phyloP scores from a whole-genome alignment of 2,329 filamentous ascomycete species.

The Diplodia seriata region DNA sequence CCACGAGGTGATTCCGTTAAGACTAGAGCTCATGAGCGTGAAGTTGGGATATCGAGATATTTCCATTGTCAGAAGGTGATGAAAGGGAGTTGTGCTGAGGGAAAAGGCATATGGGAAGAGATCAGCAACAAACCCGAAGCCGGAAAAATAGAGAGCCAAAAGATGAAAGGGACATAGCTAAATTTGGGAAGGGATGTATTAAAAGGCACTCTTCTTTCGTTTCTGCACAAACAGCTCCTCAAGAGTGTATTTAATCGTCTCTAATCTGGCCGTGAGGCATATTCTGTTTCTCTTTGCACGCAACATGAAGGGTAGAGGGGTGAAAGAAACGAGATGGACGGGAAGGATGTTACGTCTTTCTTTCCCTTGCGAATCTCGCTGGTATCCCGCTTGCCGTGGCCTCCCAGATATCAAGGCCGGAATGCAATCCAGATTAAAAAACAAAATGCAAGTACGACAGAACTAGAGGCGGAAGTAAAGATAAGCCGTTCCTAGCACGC shows the following conservation, averaged over 20 bases:
- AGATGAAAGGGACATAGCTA: not conserved
- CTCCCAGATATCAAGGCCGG: too few relatives aligned
- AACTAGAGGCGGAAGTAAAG: not conserved
- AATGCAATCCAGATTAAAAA: too few relatives aligned
- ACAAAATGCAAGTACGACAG: not conserved
- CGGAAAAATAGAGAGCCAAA: not conserved
- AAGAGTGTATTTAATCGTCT: not conserved
- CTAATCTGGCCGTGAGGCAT: conserved; percentile 9
- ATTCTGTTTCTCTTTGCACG: not conserved
- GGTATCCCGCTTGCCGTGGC: not conserved
- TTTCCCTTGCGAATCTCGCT: not conserved
- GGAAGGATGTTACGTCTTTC: not conserved
- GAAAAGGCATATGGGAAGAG: not conserved
- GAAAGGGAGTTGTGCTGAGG: not conserved
- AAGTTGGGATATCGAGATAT: too few relatives aligned
- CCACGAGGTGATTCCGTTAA: not conserved
- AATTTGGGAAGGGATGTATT: not conserved
- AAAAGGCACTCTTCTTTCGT: not conserved
- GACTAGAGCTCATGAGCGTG: not conserved
- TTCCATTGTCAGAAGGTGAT: not conserved
- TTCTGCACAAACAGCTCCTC: not conserved
- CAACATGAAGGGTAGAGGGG: not conserved
- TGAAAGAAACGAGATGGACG: not conserved
- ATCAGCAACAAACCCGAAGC: not conserved
- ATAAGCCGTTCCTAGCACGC: not conserved